phyloP scores from a whole-genome alignment of 495 filamentous ascomycete genomes.

The Hypoxylon fuscum region DNA sequence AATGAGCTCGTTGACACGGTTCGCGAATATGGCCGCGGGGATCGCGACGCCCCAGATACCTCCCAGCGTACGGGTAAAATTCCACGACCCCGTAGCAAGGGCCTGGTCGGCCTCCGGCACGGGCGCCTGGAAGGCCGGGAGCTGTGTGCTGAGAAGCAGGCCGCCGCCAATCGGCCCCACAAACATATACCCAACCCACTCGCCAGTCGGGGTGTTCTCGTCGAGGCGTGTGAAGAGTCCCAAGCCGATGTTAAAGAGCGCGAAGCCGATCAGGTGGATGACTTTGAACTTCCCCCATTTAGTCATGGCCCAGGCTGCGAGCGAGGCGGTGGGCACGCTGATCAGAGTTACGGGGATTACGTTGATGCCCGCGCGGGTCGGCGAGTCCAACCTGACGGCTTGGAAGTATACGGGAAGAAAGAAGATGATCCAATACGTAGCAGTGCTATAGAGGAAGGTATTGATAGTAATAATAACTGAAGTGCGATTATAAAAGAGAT shows the following conservation, averaged over 20 bases:
- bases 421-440: constrained; percentile 47
- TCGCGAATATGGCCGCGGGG: constrained; percentile 57
- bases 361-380: constrained; percentile 45
- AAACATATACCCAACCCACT: constrained; percentile 38
- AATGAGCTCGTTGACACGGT: constrained; percentile 30
- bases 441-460: constrained; percentile 25
- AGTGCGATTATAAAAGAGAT: constrained; percentile 37
- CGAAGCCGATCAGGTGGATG: constrained; percentile 49
- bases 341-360: constrained; percentile 42
- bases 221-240: constrained; percentile 50
- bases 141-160: constrained; percentile 33
- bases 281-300: constrained; percentile 24
- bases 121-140: constrained; percentile 49
- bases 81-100: constrained; percentile 49
- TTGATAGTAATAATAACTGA: constrained; percentile 19
- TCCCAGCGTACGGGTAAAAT: constrained; percentile 56
- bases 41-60: constrained; percentile 58
- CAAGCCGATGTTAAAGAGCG: constrained; percentile 49
- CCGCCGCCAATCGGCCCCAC: constrained; percentile 41
- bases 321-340: constrained; percentile 35
- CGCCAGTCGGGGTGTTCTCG: constrained; percentile 33
- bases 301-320: constrained; percentile 54
- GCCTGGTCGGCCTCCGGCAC: constrained; percentile 49
- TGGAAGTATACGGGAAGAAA: constrained; percentile 61
- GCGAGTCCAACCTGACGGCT: constrained; percentile 38